Evolutionary conservation across 805 yeast genomes (phyloP), one percentile per base, ranked within the genome.

Genomic region (Starmerella khaoyaiensis): DNA sequence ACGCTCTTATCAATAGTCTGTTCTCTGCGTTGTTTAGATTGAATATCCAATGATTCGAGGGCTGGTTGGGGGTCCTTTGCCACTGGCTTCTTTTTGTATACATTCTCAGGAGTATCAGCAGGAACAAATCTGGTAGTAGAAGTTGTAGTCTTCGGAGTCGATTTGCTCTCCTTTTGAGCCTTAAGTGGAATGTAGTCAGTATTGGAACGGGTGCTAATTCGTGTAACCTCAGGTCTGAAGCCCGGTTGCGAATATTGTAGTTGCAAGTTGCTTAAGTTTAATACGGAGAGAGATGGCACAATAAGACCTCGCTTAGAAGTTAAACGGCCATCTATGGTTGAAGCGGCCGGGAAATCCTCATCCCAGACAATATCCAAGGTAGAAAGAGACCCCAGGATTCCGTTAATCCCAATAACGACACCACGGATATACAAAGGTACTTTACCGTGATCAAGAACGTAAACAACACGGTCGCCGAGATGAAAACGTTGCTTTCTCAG

Each of bases 371-470:
- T 76, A 45, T 79, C 83, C 39, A 90, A 63, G 9, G 69, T 56
- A 48, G 75, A 71, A 20, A 31, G 17, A 6, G 43, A 19, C 2
- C 28, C 29, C 17, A 35, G 39, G n/a, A 35, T 31, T 15, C 38
- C 37, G 24, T 72, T 67, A 28, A 81, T 82, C 28, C 72, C 64
- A 34, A 81, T 78, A 37, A 90, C 93, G 1, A 95, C 84, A 56
- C 99, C 99, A 52, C 79, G 79, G 19, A 81, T 69, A 54, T 79
- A 83, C 39, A 76, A 60, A 20, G 95, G 94, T 12, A 86, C 94
- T 53, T 81, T 83, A 35, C 97, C 97, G 18, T 80, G 74, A 49
- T 76, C 80, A 49, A 79, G 78, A 17, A 83, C 79, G 48, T 81
- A 84, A 18, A 80, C 69, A 21, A 90, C 82, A 43, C 98, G 71